Conservation (phyloP, 208 protist genomes). For the Blastocrithidia nonstop region DNA sequence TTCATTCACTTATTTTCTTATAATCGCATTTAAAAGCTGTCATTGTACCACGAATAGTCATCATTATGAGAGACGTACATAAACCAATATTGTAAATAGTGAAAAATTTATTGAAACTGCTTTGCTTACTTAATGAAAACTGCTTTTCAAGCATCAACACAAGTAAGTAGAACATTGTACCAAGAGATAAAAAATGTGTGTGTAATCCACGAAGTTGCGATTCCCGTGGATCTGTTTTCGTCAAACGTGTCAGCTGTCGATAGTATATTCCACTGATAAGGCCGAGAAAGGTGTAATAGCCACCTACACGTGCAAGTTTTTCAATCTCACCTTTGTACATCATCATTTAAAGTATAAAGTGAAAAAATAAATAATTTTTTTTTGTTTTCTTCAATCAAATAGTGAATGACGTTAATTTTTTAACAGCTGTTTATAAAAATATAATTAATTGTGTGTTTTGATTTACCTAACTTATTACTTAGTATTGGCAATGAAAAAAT, state of each 20-base stretch:
- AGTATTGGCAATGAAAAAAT: too few species aligned
- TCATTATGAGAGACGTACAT: slow-evolving; percentile 34
- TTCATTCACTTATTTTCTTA: slow-evolving; percentile 10
- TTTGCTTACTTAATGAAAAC: slow-evolving; percentile 21
- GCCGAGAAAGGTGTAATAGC: slow-evolving; percentile 26
- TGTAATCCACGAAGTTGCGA: slow-evolving; percentile 43
- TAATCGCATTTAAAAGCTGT: slow-evolving; percentile 20
- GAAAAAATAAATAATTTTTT: too few species aligned
- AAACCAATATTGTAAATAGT: slow-evolving; percentile 32
- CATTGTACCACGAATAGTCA: slow-evolving; percentile 32
- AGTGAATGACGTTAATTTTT: too few species aligned
- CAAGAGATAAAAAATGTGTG: slow-evolving; percentile 43
- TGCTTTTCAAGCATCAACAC: slow-evolving; percentile 39
- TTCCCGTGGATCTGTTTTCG: slow-evolving; percentile 11
- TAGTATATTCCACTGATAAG: slow-evolving; percentile 31
- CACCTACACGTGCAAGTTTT: slow-evolving; percentile 30
- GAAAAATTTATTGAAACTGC: slow-evolving; percentile 53
- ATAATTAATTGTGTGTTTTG: too few species aligned
- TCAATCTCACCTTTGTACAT: too few species aligned
- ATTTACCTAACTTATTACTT: too few species aligned
- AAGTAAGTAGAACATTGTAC: slow-evolving; percentile 36
- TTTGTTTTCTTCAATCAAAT: too few species aligned
- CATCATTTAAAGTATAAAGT: too few species aligned
- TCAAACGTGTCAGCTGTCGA: slow-evolving; percentile 25
- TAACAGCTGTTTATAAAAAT: too few species aligned